Evolutionary conservation across 2,329 filamentous ascomycete species (phyloP).

Genomic region (Fusarium sublunatum): DNA sequence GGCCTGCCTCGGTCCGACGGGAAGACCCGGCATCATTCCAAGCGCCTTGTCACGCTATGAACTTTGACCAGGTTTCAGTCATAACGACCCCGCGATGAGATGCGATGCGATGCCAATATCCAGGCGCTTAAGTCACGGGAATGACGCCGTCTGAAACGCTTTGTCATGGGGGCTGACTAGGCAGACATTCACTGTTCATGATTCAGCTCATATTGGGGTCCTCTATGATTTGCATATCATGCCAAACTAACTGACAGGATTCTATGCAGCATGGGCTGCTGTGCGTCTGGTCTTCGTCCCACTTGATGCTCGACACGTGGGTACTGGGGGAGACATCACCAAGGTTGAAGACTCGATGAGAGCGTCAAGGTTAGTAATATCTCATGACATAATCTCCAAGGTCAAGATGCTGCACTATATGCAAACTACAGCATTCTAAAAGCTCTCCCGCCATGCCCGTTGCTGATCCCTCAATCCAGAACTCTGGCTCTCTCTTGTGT

Average conservation of each 20-base stretch:
- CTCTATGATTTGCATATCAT: slow-evolving; percentile 31
- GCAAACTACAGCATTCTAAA: no score
- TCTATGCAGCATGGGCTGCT: slow-evolving; percentile 26
- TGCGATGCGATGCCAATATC: neutral
- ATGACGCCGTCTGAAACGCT: slow-evolving; percentile 29
- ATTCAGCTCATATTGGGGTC: slow-evolving; percentile 9
- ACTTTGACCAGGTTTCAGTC: slow-evolving; percentile 21
- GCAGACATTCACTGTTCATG: neutral
- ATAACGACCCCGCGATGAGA: slow-evolving; percentile 13
- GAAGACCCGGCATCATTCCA: slow-evolving; percentile 24
- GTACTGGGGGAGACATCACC: slow-evolving; percentile 1
- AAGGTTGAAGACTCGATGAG: neutral
- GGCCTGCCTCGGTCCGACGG: slow-evolving; percentile 22
- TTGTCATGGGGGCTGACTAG: slow-evolving; percentile 20
- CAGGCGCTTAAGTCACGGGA: slow-evolving; percentile 23
- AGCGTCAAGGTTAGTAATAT: neutral
- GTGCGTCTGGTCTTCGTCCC: slow-evolving; percentile 21
- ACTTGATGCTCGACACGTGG: slow-evolving; percentile 40
- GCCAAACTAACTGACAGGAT: slow-evolving; percentile 14
- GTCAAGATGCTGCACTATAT: neutral
- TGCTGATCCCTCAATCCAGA: neutral
- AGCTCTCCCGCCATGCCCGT: neutral
- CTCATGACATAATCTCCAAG: neutral
- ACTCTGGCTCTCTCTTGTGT: neutral
- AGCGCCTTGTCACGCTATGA: neutral